phyloP scores from a whole-genome alignment of 108 stramenopile species.

The Nitzschia putrida region DNA sequence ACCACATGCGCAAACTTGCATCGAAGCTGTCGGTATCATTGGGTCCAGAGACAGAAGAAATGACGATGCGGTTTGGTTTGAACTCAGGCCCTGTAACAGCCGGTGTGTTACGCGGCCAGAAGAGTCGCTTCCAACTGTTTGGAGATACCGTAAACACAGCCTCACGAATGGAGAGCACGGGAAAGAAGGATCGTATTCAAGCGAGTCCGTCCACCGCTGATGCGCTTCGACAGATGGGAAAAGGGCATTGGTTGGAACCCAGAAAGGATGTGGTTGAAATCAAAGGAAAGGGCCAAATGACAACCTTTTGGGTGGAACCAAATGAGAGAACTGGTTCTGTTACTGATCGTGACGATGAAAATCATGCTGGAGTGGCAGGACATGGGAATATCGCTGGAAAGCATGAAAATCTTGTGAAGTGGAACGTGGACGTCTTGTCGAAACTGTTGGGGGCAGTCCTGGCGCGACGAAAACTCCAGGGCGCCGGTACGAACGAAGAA shows the following conservation, averaged over 20 bases:
- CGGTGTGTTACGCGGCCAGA: slow-evolving; percentile 54
- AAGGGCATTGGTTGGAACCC: slow-evolving; percentile 44
- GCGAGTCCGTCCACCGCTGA: slow-evolving; percentile 54
- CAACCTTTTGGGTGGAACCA: slow-evolving; percentile 56
- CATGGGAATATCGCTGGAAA: slow-evolving; percentile 12
- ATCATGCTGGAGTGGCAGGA: background rate
- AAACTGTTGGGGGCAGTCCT: slow-evolving; percentile 26
- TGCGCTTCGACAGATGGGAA: slow-evolving; percentile 38
- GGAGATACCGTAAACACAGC: slow-evolving; percentile 78
- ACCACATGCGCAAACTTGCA: slow-evolving; percentile 43
- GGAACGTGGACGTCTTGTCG: slow-evolving; percentile 40
- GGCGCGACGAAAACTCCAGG: slow-evolving; percentile 1
- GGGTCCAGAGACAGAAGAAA: slow-evolving; percentile 36
- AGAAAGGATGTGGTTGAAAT: slow-evolving; percentile 45
- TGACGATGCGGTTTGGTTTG: slow-evolving; percentile 59
- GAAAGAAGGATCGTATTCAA: slow-evolving; percentile 49
- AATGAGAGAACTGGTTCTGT: slow-evolving; percentile 1
- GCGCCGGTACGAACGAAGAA: background rate
- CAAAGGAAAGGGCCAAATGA: slow-evolving; percentile 68
- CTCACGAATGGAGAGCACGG: slow-evolving; percentile 60
- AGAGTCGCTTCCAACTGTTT: slow-evolving; percentile 62
- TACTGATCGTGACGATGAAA: background rate
- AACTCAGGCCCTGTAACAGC: slow-evolving; percentile 66
- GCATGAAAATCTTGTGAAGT: slow-evolving; percentile 27
- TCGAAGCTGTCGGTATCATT: slow-evolving; percentile 26